phyloP scores from a whole-genome alignment of 2,329 filamentous ascomycete genomes.

The Trichoderma sp. region DNA sequence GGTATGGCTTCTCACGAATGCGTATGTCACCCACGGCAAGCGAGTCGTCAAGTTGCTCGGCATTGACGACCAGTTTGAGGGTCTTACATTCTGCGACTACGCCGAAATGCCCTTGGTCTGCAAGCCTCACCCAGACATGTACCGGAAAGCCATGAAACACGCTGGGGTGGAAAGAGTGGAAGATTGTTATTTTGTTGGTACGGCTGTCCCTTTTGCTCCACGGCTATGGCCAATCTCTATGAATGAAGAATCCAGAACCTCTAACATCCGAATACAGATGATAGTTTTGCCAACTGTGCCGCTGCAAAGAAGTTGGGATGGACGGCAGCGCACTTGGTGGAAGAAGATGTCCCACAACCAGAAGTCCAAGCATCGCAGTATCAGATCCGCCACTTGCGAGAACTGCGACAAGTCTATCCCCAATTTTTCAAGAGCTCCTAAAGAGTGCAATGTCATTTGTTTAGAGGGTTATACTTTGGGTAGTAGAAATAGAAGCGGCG shows the following conservation, averaged over 20 bases:
- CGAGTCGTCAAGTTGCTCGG: conserved; percentile 77
- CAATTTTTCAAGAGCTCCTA: conserved; percentile 70
- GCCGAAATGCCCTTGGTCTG: conserved; percentile 69
- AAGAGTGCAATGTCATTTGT: neutral
- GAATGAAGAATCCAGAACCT: neutral
- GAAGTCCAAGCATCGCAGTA: conserved; percentile 64
- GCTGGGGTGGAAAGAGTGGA: conserved; percentile 66
- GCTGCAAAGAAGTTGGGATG: conserved; percentile 78
- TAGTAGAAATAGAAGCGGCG: neutral
- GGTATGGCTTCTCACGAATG: conserved; percentile 94
- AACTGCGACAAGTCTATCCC: conserved; percentile 74
- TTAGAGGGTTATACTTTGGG: neutral
- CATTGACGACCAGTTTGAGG: conserved; percentile 88
- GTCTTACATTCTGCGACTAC: conserved; percentile 95
- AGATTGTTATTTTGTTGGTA: conserved; percentile 91
- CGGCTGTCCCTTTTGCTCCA: neutral
- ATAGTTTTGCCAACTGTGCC: conserved; percentile 79
- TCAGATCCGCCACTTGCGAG: conserved; percentile 72
- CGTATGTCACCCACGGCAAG: conserved; percentile 83
- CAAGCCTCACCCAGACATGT: conserved; percentile 84
- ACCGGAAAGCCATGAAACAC: conserved; percentile 81
- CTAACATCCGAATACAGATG: conserved; percentile 55
- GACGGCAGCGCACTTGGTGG: conserved; percentile 82
- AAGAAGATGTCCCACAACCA: conserved; percentile 67
- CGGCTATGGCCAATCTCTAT: neutral